Evolutionary conservation across 2,329 filamentous ascomycete species (phyloP).

Genomic region (Calonectria hawksworthii): DNA sequence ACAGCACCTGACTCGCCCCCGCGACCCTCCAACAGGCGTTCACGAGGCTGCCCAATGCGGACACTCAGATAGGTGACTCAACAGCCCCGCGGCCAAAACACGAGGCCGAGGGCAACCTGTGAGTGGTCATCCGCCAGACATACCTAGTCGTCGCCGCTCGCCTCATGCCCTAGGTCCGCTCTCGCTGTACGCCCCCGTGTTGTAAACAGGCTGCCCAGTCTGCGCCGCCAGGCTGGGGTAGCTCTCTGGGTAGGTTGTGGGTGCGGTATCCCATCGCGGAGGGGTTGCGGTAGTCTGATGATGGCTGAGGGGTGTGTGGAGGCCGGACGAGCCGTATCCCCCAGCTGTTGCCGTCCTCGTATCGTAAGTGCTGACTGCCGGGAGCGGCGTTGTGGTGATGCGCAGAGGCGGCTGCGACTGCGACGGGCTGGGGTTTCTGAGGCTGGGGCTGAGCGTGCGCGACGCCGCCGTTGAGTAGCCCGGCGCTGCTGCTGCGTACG

Average conservation of each 20-base stretch:
- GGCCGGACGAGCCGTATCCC: constrained; percentile 56
- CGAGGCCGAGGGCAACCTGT: constrained; percentile 33
- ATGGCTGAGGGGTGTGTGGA: constrained; percentile 57
- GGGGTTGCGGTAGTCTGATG: constrained; percentile 54
- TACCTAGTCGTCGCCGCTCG: constrained; percentile 30
- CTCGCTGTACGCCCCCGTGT: constrained; percentile 57
- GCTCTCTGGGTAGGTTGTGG: constrained; percentile 54
- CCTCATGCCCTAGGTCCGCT: constrained; percentile 58
- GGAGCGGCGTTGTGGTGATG: constrained; percentile 55
- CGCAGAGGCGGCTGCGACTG: constrained; percentile 52
- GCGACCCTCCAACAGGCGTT: constrained; percentile 46
- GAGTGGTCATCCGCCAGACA: constrained; percentile 39
- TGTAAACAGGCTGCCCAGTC: constrained; percentile 56
- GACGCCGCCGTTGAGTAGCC: constrained; percentile 51
- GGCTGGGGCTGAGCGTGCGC: constrained; percentile 59
- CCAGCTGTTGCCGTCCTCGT: constrained; percentile 48
- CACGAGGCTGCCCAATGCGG: constrained; percentile 51
- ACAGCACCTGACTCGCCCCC: constrained; percentile 55
- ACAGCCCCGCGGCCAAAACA: constrained; percentile 35
- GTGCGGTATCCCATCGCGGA: constrained; percentile 57
- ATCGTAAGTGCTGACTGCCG: constrained; percentile 58
- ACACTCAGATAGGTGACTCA: constrained; percentile 35
- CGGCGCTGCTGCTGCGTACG: constrained; percentile 56
- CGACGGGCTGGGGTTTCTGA: constrained; percentile 53
- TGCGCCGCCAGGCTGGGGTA: constrained; percentile 57